A percentile compares a stretch with the other conserved stretches of the same genome.
phyloP scores from a whole-genome alignment of 164 flowering plant genomes.

The Amborella trichopoda region DNA sequence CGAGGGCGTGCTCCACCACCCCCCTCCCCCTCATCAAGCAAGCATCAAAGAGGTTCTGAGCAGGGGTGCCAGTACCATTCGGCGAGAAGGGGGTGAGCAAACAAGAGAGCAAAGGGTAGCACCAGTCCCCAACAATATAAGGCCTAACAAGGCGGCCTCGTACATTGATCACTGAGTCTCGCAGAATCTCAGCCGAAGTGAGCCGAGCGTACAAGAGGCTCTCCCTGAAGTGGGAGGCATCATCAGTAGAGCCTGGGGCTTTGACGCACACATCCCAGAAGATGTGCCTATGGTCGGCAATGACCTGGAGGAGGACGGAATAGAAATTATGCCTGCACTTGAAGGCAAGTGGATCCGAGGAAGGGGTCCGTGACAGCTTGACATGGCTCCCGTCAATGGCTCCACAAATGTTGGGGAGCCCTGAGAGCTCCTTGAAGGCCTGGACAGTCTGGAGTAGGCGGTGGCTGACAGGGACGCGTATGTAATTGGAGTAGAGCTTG shows the following conservation, averaged over 20 bases:
- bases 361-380: slow-evolving; percentile 24
- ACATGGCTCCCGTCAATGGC: slow-evolving; percentile 62
- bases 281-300: slow-evolving; percentile 67
- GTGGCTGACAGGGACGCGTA: slow-evolving; percentile 60
- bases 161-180: slow-evolving; percentile 66
- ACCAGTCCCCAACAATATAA: slow-evolving; percentile 81
- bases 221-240: slow-evolving; percentile 76
- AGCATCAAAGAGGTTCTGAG: slow-evolving; percentile 68
- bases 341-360: slow-evolving; percentile 15
- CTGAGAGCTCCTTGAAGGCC: slow-evolving; percentile 60
- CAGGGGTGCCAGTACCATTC: slow-evolving; percentile 34
- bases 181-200: slow-evolving; percentile 58
- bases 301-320: slow-evolving; percentile 74
- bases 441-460: slow-evolving; percentile 51
- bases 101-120: slow-evolving; percentile 69
- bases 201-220: slow-evolving; percentile 65
- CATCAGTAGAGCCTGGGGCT: slow-evolving; percentile 75
- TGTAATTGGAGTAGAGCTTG: slow-evolving; percentile 66
- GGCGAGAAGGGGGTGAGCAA: slow-evolving; percentile 67
- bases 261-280: slow-evolving; percentile 97
- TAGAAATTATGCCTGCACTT: slow-evolving; percentile 36
- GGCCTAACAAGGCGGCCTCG: slow-evolving; percentile 72
- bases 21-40: slow-evolving; percentile 66
- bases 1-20: slow-evolving; percentile 70
- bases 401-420: slow-evolving; percentile 76